Base-by-base conservation (phyloP, 805 yeast species). In the Starmerella bacillaris region DNA sequence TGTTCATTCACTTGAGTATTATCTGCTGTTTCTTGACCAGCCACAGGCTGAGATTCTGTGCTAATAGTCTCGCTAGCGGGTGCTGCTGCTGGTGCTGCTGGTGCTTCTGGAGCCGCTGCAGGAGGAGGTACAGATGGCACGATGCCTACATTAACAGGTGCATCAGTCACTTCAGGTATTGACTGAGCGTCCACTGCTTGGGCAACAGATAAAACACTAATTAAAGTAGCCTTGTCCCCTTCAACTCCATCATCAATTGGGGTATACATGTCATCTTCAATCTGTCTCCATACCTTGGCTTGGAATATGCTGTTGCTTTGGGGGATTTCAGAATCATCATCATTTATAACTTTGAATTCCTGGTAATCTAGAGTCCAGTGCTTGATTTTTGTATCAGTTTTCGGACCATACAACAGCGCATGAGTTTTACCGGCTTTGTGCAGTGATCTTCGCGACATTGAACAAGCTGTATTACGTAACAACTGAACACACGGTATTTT, bases 221-320 rank as follows among this genome's bases (percentile, higher is more conserved):
- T 51, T 31, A 72, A 53, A 37, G 67, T 65, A 16, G 71, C 49
- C 8, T 57, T 47, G 45, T 71, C 76, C 18, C 50, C 53, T 6
- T 51, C 59, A 16, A 56, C 61, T 11, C 61, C 59, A 35, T 60
- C 65, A 19, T 45, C 48, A 1, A 47, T 33, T 0, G 53, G 48
- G 12, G 15, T 37, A 37, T 44, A 48, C 19, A 44, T 42, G 14
- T 36, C 44, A 26, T 34, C 42, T 24, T 34, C 34, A 14, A 39
- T 21, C 31, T 37, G 36, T 7, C 34, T 29, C 52, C 52, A 48
- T 16, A 45, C 37, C 33, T 37, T 45, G n/a, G 41, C 42, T 16
- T 16, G 26, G 38, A 44, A 44, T 26, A 22, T 35, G 35, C 34
- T n/a, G 47, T 59, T 27, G 50, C 59, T 8, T 56, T 56, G 43